phyloP scores from a whole-genome alignment of 2,329 filamentous ascomycete species.

The Fusarium acutatum region DNA sequence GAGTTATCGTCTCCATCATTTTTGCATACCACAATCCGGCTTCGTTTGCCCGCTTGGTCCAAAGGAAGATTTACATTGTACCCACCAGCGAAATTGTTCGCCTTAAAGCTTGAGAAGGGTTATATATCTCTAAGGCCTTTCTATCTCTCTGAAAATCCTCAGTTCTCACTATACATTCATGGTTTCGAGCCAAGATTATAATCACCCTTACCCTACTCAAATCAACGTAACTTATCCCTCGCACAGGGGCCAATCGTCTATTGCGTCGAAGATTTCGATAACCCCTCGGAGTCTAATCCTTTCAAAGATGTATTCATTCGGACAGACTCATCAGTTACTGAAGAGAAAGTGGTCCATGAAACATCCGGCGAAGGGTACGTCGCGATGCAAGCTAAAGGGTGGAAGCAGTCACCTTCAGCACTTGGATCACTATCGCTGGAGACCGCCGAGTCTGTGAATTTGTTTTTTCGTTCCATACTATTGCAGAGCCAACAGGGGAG shows the following conservation, averaged over 20 bases:
- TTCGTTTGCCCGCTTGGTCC: conserved; percentile 36
- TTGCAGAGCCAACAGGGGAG: conserved; percentile 18
- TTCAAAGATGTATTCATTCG: conserved; percentile 53
- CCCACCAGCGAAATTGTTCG: conserved; percentile 40
- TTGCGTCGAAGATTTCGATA: conserved; percentile 67
- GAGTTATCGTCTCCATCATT: not conserved
- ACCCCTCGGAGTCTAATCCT: conserved; percentile 63
- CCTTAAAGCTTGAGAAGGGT: conserved; percentile 50
- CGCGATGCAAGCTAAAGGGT: conserved; percentile 4
- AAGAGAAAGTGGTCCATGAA: conserved; percentile 7
- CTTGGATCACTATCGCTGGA: not conserved
- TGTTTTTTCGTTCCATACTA: conserved; percentile 16
- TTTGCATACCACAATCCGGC: not conserved
- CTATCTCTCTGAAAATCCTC: conserved; percentile 51
- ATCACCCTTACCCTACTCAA: conserved; percentile 63
- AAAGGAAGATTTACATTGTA: conserved; percentile 44
- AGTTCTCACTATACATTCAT: conserved; percentile 48
- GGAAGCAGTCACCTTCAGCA: not conserved
- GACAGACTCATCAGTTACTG: not conserved
- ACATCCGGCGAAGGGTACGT: conserved; percentile 13
- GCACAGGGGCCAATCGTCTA: conserved; percentile 67
- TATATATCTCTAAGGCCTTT: conserved; percentile 57
- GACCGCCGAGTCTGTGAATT: not conserved
- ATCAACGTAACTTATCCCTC: conserved; percentile 60
- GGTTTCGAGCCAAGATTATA: conserved; percentile 58